phyloP scores from a whole-genome alignment of 2,329 filamentous ascomycete genomes.

The Ilyonectria sp. region DNA sequence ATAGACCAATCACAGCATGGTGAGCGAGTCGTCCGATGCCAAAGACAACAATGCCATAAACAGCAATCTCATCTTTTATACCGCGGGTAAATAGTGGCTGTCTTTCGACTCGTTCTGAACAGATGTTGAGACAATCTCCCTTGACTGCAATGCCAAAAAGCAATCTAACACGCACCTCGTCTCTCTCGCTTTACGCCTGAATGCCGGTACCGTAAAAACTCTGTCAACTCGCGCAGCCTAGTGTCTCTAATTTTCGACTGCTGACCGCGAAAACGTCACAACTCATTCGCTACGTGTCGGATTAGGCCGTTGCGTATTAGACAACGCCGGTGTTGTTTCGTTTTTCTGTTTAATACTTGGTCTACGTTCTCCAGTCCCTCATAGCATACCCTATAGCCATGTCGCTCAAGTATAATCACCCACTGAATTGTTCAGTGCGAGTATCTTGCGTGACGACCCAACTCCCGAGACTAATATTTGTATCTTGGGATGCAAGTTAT shows the following conservation, averaged over 20 bases:
- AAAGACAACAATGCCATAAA: slow-evolving; percentile 51
- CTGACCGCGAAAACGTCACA: no score
- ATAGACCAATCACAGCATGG: slow-evolving; percentile 50
- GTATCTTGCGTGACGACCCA: no score
- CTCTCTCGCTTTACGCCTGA: slow-evolving; percentile 47
- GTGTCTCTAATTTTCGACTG: no score
- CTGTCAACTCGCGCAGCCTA: no score
- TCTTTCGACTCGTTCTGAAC: slow-evolving; percentile 53
- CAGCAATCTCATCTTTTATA: slow-evolving; percentile 48
- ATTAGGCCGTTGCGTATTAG: slow-evolving; percentile 53
- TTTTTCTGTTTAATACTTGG: neutral
- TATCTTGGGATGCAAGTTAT: no score
- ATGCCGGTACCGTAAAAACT: slow-evolving; percentile 4
- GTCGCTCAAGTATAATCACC: no score
- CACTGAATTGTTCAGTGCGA: no score
- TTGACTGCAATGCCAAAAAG: slow-evolving; percentile 48
- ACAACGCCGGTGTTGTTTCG: neutral
- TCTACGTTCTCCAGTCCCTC: neutral
- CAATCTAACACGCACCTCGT: slow-evolving; percentile 39
- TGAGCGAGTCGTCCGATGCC: slow-evolving; percentile 43
- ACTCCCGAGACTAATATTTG: no score
- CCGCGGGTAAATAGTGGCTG: slow-evolving; percentile 49
- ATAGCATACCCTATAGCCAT: no score
- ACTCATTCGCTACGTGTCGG: slow-evolving; percentile 45
- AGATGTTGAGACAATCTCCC: slow-evolving; percentile 49